phyloP scores from a whole-genome alignment of 2,329 filamentous ascomycete genomes.

The Canariomyces notabilis region DNA sequence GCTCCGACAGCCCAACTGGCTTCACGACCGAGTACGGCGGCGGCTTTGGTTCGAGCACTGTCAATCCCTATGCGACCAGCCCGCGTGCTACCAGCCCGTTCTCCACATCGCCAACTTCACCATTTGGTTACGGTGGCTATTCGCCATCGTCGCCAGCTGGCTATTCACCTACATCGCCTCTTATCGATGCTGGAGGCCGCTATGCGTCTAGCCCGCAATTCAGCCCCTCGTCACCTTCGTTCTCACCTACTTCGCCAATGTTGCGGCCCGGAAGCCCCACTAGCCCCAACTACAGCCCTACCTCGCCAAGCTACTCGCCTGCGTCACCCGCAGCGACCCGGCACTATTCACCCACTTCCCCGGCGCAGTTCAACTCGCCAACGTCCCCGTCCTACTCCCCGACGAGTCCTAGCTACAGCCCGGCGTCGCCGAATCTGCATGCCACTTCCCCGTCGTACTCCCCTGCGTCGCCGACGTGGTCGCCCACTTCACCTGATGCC shows the following conservation, averaged over 20 bases:
- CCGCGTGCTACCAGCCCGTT: conserved; percentile 72
- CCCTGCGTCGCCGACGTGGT: conserved; percentile 71
- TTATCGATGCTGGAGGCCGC: conserved; percentile 49
- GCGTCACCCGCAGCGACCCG: conserved; percentile 53
- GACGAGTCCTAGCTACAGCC: conserved; percentile 66
- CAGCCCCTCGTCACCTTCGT: conserved; percentile 58
- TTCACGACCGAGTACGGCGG: conserved; percentile 59
- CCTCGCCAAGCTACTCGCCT: conserved; percentile 60
- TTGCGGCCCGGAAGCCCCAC: conserved; percentile 51
- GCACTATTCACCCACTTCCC: conserved; percentile 66
- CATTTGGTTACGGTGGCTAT: conserved; percentile 59
- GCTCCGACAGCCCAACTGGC: conserved; percentile 64
- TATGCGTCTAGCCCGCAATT: conserved; percentile 58
- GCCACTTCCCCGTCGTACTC: conserved; percentile 58
- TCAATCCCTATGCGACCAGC: conserved; percentile 66
- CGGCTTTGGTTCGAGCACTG: conserved; percentile 43
- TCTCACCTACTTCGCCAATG: conserved; percentile 58
- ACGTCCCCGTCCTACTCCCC: conserved; percentile 70
- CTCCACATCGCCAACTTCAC: conserved; percentile 62
- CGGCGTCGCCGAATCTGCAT: conserved; percentile 56
- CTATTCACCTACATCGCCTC: conserved; percentile 73
- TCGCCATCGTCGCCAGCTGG: conserved; percentile 72
- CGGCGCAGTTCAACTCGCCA: conserved; percentile 66
- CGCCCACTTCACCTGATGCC: conserved; percentile 63
- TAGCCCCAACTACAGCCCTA: conserved; percentile 60